Evolutionary conservation across 2,329 filamentous ascomycete species (phyloP), one percentile per base, ranked within the genome.

Genomic region (Emericellopsis atlantica): DNA sequence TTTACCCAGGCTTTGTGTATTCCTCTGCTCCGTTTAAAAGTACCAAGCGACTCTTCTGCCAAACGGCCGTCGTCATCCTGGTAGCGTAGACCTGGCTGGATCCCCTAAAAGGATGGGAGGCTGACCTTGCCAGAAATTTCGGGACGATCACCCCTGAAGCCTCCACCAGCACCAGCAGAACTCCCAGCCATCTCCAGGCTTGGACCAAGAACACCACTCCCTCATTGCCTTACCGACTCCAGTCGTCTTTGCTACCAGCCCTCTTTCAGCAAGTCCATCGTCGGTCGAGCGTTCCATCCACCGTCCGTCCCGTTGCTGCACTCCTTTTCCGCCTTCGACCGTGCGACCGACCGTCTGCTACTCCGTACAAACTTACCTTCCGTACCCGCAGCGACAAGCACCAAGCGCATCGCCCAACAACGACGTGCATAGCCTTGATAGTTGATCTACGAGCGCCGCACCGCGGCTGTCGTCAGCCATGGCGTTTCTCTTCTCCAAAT

Each of bases 401-500:
- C 6, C 26, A 29, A 29, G 26, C 26, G 26, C 26, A 29, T 29
- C 26, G 8, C 26, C 8, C 8, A 29, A 29, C 26, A 9, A 29
- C 26, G 26, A 9, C 26, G 26, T 29, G 9, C 9, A 29, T 9
- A 29, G 26, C 26, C 26, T 29, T 29, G 26, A 29, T 12, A 9
- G 26, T 29, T 9, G 9, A 9, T 29, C 9, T 9, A 18, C 32
- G 15, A 15, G 52, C 54, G 51, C 58, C 59, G 55, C 56, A 52
- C 53, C 56, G 58, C 60, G 59, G 54, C 56, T 54, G 52, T 58
- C 55, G 62, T 52, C 54, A 60, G 69, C 60, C 61, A 88, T 88
- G 83, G 79, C 83, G 49, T 88, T 88, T 61, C 72, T 88, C 46
- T 88, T 88, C 18, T 21, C 18, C 69, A 86, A 86, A 61, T 84